Base-by-base conservation (phyloP, 768 basidiomycete species). In the Phanerochaete carnosa region DNA sequence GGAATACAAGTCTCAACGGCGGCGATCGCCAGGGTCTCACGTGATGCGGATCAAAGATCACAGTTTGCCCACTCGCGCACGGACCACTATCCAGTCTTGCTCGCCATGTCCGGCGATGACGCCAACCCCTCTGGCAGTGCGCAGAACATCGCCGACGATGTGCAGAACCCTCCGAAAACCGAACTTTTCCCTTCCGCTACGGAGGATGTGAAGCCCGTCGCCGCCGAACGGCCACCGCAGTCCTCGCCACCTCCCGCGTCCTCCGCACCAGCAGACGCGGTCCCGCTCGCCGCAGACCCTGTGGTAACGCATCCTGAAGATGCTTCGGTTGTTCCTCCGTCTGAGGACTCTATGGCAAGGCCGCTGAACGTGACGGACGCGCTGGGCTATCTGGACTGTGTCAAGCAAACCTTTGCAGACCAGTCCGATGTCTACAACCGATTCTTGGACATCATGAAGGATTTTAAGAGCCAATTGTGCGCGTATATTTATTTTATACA, bases 401-500 rank as follows among this genome's bases (percentile, higher is more conserved):
- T 87, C 72, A 87, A 87, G 70, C 68, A 79, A 46, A 83, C 82
- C 66, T 87, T 87, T 64, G 73, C 78, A 26, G 80, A 83, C 63
- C 76, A 80, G 39, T 84, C 85, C 0, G 83, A 85, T 26, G 84
- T 86, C 4, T 87, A 87, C 72, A 87, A 87, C 62, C 75, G 77
- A 22, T 84, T 85, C 65, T 70, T 86, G 67, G 84, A 87, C 61
- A 86, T 88, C 65, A 87, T 88, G 88, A 88, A 89, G 69, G 88
- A 90, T 64, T 90, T 86, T 74, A 87, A 86, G 74, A 83, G 85
- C 45, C 85, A 88, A 60, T 59, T 75, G 83, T 85, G 61, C 56
- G 83, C 72, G 5, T 13, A 15, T 25, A 35, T 51, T 50, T 55
- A 12, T 5, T 22, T 23, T 11, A 22, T 47, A 47, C 19, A 47